Evolutionary conservation across 139 green algal species (phyloP), one percentile per base, ranked within the genome.

Genomic region (Chlamydomonas eustigma): DNA sequence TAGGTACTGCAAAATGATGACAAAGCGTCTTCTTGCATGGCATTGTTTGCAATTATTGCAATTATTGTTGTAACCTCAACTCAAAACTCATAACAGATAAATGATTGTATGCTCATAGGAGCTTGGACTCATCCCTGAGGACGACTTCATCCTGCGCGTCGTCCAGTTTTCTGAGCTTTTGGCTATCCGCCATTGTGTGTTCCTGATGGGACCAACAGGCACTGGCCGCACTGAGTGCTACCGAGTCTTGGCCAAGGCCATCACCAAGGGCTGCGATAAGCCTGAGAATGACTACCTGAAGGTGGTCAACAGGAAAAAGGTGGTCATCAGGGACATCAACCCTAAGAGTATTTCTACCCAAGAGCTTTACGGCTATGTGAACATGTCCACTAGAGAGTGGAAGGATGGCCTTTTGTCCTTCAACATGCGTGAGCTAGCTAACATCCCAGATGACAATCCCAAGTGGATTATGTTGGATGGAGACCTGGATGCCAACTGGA

Each of bases 381-480:
- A 96, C 84, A 89, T 93, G 86, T 69, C 91, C 32, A 96, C 91
- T 4, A 87, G 91, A 44, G 91, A 96, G 74, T 96, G 91, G 91
- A 95, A 95, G 88, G 91, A 96, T 77, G 91, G 91, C 37, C 76
- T 94, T 78, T 86, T 96, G 67, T 93, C 86, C 1, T 93, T 81
- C 85, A 93, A 89, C 80, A 95, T 97, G 92, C 89, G 92, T 32
- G 91, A 96, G 84, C 84, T 97, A 50, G 85, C 90, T 39, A 94
- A 94, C 82, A 79, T 94, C 50, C 87, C 89, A 4, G 89, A 92
- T 79, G 87, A 92, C 65, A 90, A 94, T 76, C 91, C 91, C 75
- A 94, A 96, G 84, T 96, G 91, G 91, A 91, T 96, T 64, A 72
- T 96, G 79, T 84, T 94, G 30, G 91, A 94, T 68, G 91, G 91